A percentile compares a stretch with the other conserved stretches of the same genome.
Conservation (phyloP, 2,329 filamentous ascomycete genomes). For the Curvularia spicifera region DNA sequence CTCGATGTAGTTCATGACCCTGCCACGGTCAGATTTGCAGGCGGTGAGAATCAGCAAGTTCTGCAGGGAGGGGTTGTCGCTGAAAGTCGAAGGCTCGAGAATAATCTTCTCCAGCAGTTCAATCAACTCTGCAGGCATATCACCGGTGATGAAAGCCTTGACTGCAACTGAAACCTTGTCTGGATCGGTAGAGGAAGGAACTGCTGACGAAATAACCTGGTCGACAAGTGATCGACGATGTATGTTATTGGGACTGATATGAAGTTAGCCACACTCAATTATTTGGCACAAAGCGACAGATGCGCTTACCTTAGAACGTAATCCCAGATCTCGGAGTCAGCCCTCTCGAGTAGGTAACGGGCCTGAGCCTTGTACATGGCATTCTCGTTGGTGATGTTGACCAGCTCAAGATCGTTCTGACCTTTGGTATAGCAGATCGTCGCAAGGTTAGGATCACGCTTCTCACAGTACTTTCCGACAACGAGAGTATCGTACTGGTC, state of each 20-base stretch:
- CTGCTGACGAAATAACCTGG: slow-evolving; percentile 93
- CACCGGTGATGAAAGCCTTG: slow-evolving; percentile 87
- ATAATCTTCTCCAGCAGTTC: slow-evolving; percentile 99
- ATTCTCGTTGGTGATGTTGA: slow-evolving; percentile 98
- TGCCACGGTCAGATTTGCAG: slow-evolving; percentile 92
- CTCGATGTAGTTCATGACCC: slow-evolving; percentile 96
- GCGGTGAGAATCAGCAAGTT: slow-evolving; percentile 96
- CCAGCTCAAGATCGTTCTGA: slow-evolving; percentile 94
- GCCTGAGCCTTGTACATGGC: slow-evolving; percentile 99
- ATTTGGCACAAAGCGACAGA: neutral
- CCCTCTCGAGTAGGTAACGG: slow-evolving; percentile 89
- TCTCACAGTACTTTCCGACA: slow-evolving; percentile 98
- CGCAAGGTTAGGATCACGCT: slow-evolving; percentile 93
- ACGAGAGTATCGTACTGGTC: slow-evolving; percentile 91
- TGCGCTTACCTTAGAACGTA: slow-evolving; percentile 74
- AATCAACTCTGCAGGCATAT: slow-evolving; percentile 92
- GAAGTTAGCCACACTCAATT: neutral
- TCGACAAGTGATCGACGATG: slow-evolving; percentile 93
- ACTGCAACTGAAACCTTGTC: slow-evolving; percentile 95
- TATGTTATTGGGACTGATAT: slow-evolving; percentile 79
- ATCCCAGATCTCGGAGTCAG: slow-evolving; percentile 87
- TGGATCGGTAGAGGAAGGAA: slow-evolving; percentile 82
- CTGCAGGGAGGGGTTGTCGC: slow-evolving; percentile 94
- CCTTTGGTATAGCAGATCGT: slow-evolving; percentile 97
- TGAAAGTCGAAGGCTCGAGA: slow-evolving; percentile 98